phyloP scores from a whole-genome alignment of 345 rosid genomes.

The Eutrema japonicum region DNA sequence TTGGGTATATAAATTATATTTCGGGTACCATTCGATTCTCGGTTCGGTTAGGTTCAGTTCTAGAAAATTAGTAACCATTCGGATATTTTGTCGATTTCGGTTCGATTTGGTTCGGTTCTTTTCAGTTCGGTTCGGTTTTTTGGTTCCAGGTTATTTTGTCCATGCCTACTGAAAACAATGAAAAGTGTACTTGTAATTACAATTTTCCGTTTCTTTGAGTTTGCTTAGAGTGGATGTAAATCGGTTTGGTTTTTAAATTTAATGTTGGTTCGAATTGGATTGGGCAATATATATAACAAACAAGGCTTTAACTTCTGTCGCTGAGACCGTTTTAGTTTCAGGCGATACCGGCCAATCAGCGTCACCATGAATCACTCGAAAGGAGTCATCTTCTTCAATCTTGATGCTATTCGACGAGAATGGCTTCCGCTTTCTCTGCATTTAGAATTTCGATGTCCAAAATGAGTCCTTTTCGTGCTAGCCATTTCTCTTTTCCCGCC shows the following conservation, averaged over 20 bases:
- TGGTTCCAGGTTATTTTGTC: too few species aligned
- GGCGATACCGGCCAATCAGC: not conserved
- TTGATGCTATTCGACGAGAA: conserved; percentile 26
- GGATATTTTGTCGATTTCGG: too few species aligned
- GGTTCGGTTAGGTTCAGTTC: too few species aligned
- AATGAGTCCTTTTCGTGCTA: conserved; percentile 33
- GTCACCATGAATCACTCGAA: not conserved
- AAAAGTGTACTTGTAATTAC: too few species aligned
- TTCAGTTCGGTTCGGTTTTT: too few species aligned
- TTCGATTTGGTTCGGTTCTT: too few species aligned
- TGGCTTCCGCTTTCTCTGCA: conserved; percentile 41
- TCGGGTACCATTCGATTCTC: too few species aligned
- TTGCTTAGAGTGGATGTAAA: not conserved
- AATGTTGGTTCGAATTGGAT: conserved; percentile 7
- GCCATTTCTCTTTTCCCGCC: conserved; percentile 28
- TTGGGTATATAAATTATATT: too few species aligned
- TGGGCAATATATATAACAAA: not conserved
- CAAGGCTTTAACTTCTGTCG: not conserved
- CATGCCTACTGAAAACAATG: too few species aligned
- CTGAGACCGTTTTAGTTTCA: not conserved
- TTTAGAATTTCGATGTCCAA: conserved; percentile 40
- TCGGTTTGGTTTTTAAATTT: conserved; percentile 5
- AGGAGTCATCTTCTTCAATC: conserved; percentile 19
- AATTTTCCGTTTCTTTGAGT: not conserved
- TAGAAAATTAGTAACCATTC: too few species aligned